Evolutionary conservation across 2,329 filamentous ascomycete species (phyloP), one percentile per base, ranked within the genome.

Genomic region (Fusarium buharicum): DNA sequence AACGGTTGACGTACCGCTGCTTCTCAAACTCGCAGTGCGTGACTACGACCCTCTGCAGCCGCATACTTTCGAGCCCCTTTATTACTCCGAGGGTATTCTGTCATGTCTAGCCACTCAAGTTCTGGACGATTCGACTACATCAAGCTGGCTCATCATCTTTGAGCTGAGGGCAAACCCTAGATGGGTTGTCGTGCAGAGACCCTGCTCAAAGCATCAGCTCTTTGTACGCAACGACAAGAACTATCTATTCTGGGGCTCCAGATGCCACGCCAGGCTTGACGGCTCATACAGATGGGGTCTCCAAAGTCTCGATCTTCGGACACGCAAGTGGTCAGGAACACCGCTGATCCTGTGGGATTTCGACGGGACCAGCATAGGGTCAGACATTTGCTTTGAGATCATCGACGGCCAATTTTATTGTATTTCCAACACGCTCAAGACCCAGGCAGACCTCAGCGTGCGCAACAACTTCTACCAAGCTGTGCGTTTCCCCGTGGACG

Each of bases 381-480:
- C 83, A 11, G 87, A 85, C 0, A 79, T 91, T n/a, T 90, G 85
- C 58, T 93, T 93, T 69, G 88, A 90, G 58, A 84, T 93, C 16
- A 80, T 90, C 58, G 79, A 86, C 33, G 82, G 79, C 10, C 79
- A 86, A 64, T 86, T 93, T 36, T 93, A 93, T 65, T 88, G 84
- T 0, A 75, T 93, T 6, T 90, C 90, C 0, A 93, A 86, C 61
- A 83, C 87, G 62, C 83, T 83, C 2, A 81, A 82, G 4, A 84
- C 86, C 48, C 84, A 89, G 54, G 79, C 84, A 0, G 84, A 89
- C 55, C 85, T 89, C 54, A 79, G 85, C 5, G 84, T 89, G 54
- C 90, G 85, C 82, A 86, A 85, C 1, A 90, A 87, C 0, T 90
- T 85, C 70, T 93, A 92, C 69, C 82, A 86, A 53, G 90, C 86